Evolutionary conservation across 2,329 filamentous ascomycete genomes (phyloP), one percentile per base, ranked within the genome.

Genomic region (Curvularia sp.): DNA sequence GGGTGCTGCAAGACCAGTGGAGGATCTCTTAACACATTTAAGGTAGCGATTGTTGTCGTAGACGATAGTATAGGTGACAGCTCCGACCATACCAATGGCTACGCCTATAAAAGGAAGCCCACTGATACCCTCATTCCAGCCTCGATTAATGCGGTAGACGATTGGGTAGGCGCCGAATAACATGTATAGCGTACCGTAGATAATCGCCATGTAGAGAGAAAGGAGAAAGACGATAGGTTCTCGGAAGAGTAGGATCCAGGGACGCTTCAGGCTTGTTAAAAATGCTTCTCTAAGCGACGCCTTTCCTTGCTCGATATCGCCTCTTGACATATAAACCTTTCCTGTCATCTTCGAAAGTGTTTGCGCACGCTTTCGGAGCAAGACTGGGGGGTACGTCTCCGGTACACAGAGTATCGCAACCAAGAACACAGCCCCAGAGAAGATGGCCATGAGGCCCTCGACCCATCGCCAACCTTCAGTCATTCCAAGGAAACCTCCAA

Each of bases 261-360:
- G 68, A 8, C 66, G 57, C 15, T 56, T 53, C 3, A 83, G 70
- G 9, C 49, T 55, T 3, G 48, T 57, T 23, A 28, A 41, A 27
- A 61, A 51, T 1, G 39, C 42, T 19, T 38, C 13, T 19, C 47
- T 49, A 25, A 57, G 51, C 4, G 55, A 46, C 2, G 3, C 18
- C 13, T 36, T 65, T 21, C 23, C 49, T 84, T 4, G 49, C 84
- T 4, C 84, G 15, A 10, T 43, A 82, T 87, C 87, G 74, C 59
- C 74, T 63, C 77, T 27, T 18, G n/a, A 30, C 18, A 5, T 34
- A n/a, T 42, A 41, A 2, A 27, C 5, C 71, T 84, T 81, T 19
- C 85, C 86, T 0, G 86, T 89, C 39, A 84, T 75, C 67, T 83
- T 85, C 50, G 88, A 83, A 5, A 90, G 80, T 12, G 86, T 83